phyloP scores from a whole-genome alignment of 1,284 basidiomycete species.

The Boletus nobilissimus region DNA sequence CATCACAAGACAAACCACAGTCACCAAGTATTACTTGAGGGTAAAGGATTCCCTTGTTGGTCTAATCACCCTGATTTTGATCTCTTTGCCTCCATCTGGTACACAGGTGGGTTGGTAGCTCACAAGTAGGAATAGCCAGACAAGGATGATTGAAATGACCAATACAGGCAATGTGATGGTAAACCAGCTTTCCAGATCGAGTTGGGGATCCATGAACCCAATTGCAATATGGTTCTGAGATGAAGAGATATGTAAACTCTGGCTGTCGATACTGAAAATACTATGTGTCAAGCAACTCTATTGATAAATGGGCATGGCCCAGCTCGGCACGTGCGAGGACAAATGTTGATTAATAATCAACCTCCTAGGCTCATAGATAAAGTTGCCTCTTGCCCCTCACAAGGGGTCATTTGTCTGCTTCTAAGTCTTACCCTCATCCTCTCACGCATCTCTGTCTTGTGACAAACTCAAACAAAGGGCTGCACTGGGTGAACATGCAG shows the following conservation, averaged over 20 bases:
- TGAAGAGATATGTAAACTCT: conserved; percentile 93
- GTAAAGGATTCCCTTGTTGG: conserved; percentile 85
- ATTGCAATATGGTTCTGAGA: conserved; percentile 98
- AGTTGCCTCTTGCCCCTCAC: no score
- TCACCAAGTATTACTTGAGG: conserved; percentile 91
- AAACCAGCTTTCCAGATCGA: conserved; percentile 96
- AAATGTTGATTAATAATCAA: no score
- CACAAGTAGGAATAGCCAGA: conserved; percentile 91
- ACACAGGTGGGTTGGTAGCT: conserved; percentile 80
- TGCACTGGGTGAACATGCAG: no score
- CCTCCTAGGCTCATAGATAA: no score
- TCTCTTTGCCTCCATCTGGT: conserved; percentile 80
- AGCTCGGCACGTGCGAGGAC: no score
- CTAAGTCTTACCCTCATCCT: no score
- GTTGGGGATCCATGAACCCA: conserved; percentile 84
- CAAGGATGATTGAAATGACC: conserved; percentile 83
- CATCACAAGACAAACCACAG: conserved; percentile 85
- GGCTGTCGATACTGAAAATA: conserved; percentile 99
- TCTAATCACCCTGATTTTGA: conserved; percentile 85
- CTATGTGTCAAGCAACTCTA: no score
- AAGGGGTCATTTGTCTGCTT: no score
- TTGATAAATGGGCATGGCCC: no score
- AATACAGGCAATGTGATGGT: conserved; percentile 93
- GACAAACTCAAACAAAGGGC: no score
- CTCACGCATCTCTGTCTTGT: no score